Evolutionary conservation across 2,329 filamentous ascomycete genomes (phyloP).

Genomic region (Incumbomyces lentus): DNA sequence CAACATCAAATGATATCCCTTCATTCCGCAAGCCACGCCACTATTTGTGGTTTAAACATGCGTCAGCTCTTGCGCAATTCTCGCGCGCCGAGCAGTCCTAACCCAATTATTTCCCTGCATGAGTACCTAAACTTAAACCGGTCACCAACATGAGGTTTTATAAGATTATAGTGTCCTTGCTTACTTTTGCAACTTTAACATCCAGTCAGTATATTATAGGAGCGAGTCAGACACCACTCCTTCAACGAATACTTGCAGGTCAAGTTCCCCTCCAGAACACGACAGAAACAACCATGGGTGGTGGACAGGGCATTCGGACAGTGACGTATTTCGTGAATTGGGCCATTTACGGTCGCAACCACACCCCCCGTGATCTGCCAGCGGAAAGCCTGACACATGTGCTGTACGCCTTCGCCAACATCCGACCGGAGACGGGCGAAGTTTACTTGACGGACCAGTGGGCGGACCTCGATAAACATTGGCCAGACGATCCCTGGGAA

Average conservation of each 20-base stretch:
- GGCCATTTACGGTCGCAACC: conserved; percentile 74
- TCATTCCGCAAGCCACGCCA: not conserved
- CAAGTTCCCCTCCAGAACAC: not conserved
- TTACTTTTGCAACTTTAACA: not conserved
- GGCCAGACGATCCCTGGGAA: conserved; percentile 54
- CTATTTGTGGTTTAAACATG: not conserved
- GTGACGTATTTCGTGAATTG: conserved; percentile 39
- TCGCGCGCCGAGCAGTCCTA: not conserved
- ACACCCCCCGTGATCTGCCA: conserved; percentile 75
- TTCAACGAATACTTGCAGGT: not conserved
- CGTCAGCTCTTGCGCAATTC: not conserved
- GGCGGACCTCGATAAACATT: conserved; percentile 60
- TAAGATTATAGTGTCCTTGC: not conserved
- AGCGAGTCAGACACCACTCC: not conserved
- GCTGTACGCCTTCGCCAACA: conserved; percentile 84
- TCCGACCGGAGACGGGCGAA: conserved; percentile 67
- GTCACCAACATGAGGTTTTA: not conserved
- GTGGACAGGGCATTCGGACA: conserved; percentile 19
- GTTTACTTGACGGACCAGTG: conserved; percentile 63
- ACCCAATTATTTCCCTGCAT: too few species aligned
- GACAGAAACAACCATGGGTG: conserved; percentile 5
- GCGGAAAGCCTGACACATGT: conserved; percentile 75
- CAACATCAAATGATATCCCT: not conserved
- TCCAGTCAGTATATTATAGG: not conserved
- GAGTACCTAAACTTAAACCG: too few species aligned